Evolutionary conservation across 1,284 basidiomycete genomes (phyloP).

Genomic region (Inonotus hispidus): DNA sequence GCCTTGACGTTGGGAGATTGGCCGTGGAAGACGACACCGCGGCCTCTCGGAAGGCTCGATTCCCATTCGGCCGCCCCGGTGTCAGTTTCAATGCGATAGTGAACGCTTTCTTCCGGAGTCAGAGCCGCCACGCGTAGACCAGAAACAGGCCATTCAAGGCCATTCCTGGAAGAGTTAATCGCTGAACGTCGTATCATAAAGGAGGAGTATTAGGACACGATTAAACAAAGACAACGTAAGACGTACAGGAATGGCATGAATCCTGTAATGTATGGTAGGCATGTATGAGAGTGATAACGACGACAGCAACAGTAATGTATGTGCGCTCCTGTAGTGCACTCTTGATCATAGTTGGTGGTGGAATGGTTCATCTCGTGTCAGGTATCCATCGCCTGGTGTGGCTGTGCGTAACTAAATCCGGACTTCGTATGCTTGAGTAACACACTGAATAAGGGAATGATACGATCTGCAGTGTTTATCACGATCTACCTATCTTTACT

Average conservation of each 20-base stretch:
- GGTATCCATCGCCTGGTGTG: no score
- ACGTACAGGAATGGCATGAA: background rate
- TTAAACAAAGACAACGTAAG: background rate
- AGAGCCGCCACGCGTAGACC: constrained; percentile 7
- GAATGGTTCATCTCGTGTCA: no score
- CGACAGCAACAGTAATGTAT: background rate
- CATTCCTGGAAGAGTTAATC: background rate
- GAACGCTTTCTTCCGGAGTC: constrained; percentile 15
- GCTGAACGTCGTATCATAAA: background rate
- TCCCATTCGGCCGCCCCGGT: constrained; percentile 1
- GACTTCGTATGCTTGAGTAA: no score
- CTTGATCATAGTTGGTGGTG: background rate
- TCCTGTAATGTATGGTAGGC: background rate
- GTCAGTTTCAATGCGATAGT: constrained; percentile 11
- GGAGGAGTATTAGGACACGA: background rate
- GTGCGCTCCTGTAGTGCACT: background rate
- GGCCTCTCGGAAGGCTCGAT: background rate
- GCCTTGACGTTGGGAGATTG: background rate
- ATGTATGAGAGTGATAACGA: background rate
- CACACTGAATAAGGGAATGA: no score
- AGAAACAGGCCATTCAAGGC: background rate
- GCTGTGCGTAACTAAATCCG: no score
- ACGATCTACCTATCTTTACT: no score
- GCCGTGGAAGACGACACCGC: background rate
- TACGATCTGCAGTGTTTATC: no score